Evolutionary conservation across 176 grass and related monocot genomes (phyloP), one percentile per base, ranked within the genome.

Genomic region (Eragrostis curvula): DNA sequence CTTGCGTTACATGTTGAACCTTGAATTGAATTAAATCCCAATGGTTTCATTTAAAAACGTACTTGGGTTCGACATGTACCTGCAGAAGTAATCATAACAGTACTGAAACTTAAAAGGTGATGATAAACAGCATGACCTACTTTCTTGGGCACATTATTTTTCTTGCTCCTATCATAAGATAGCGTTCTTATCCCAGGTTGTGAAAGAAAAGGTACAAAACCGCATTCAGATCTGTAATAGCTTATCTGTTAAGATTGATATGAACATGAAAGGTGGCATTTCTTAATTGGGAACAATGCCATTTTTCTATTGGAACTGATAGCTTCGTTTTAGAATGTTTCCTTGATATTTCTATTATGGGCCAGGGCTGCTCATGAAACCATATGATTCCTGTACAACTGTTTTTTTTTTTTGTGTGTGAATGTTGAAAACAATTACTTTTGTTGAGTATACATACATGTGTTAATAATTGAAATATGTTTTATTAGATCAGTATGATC

Each of bases 191-290:
- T 56, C 21, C 18, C 20, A 56, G 3, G 16, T 52, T n/a, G 52
- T n/a, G 6, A n/a, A 21, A 56, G 52, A 56, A 56, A 56, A 45
- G 52, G 52, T 56, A 56, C 52, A 6, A 6, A 57, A 45, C 29
- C 27, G 43, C 50, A 17, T 40, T 71, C 46, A 71, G 12, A 52
- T 72, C 46, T 80, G 23, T 42, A 75, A 28, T 50, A 28, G 3
- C 39, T 28, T 67, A 81, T 75, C 59, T 81, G 47, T 51, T 49
- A 29, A 43, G 24, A 36, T 65, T 88, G 27, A n/a, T 78, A n/a
- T 78, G 16, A 57, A 45, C 45, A 13, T 58, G 28, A 51, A 15
- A 18, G 40, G 9, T 45, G 58, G 58, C 24, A 65, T n/a, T 73
- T 78, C 7, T 73, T 79, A 13, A 71, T 78, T 71, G 66, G 30